Evolutionary conservation across 106 monocot genomes (phyloP), one percentile per base, ranked within the genome.

Genomic region (Platanthera zijinensis): DNA sequence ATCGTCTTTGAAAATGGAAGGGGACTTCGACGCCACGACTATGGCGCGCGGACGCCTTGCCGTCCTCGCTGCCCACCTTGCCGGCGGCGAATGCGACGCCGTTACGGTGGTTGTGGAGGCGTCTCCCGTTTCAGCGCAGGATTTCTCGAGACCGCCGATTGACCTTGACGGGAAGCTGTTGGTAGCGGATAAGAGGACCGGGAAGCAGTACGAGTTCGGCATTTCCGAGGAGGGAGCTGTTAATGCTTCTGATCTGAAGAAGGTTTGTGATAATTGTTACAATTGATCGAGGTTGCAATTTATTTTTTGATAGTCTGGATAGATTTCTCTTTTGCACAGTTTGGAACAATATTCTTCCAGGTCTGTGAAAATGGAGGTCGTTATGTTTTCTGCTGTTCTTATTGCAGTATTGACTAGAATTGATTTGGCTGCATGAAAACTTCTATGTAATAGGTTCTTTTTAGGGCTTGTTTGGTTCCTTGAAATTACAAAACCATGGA

Each of bases 151-250:
- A 10, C 77, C 77, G 3, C 68, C 80, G 10, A 76, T 80, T 49
- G 82, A 78, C 74, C 70, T 84, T 7, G 79, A 73, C 2, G 92
- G 96, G 0, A 50, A 57, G 30, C 75, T 96, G 75, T 51, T 77
- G 25, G 89, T 96, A 50, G 54, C 90, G 10, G 96, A 96, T 70
- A 72, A 19, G 57, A 83, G 96, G 79, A 90, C 96, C 10, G 90
- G 92, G 70, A 92, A 84, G 87, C 84, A 77, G 71, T 92, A 87
- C 72, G 90, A 87, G 73, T 2, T 96, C 61, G 71, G 80, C 73
- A 75, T 96, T 8, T 93, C 96, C 7, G 84, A 84, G 17, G 90
- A 96, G 9, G 96, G 96, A 19, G 89, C 96, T 10, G 79, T 96
- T 39, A 85, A 72, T 77, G 88, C 92, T 63, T 83, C 88, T 54